phyloP scores from a whole-genome alignment of 31 red algal genomes.

The Porphyra umbilicalis region DNA sequence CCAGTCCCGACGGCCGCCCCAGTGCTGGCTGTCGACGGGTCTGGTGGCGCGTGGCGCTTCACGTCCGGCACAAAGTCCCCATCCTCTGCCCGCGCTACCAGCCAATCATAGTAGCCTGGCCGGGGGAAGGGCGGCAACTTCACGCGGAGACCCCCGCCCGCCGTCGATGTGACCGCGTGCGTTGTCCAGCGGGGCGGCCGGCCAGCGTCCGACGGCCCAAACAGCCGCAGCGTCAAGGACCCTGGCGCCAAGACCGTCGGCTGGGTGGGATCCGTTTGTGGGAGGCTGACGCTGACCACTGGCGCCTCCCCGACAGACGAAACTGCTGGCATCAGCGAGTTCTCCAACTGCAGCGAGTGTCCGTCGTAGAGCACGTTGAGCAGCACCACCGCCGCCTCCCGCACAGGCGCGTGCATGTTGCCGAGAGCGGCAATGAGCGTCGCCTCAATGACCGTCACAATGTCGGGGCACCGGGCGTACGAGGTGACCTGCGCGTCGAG shows the following conservation, averaged over 20 bases:
- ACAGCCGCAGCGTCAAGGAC: constrained; percentile 36
- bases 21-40: not conserved
- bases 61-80: not conserved
- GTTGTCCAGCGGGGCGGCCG: constrained; percentile 56
- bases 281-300: not conserved
- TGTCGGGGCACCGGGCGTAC: constrained; percentile 50
- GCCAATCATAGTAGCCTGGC: constrained; percentile 96
- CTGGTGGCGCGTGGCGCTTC: not conserved
- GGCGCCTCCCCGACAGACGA: constrained; percentile 51
- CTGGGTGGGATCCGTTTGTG: constrained; percentile 13
- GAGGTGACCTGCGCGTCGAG: constrained; percentile 49
- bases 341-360: constrained; percentile 79
- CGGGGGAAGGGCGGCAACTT: constrained; percentile 55
- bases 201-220: constrained; percentile 53
- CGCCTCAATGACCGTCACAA: constrained; percentile 66
- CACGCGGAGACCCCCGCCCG: constrained; percentile 15
- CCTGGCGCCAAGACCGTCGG: constrained; percentile 1
- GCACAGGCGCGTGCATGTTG: constrained; percentile 56
- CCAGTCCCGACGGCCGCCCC: not conserved
- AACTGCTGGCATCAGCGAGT: constrained; percentile 76
- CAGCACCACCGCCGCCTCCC: constrained; percentile 87
- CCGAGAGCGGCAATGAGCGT: constrained; percentile 71
- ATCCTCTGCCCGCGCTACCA: constrained; percentile 41
- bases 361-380: constrained; percentile 97
- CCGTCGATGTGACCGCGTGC: constrained; percentile 14